phyloP scores from a whole-genome alignment of 2,329 filamentous ascomycete genomes.

The Xylaria sp. region DNA sequence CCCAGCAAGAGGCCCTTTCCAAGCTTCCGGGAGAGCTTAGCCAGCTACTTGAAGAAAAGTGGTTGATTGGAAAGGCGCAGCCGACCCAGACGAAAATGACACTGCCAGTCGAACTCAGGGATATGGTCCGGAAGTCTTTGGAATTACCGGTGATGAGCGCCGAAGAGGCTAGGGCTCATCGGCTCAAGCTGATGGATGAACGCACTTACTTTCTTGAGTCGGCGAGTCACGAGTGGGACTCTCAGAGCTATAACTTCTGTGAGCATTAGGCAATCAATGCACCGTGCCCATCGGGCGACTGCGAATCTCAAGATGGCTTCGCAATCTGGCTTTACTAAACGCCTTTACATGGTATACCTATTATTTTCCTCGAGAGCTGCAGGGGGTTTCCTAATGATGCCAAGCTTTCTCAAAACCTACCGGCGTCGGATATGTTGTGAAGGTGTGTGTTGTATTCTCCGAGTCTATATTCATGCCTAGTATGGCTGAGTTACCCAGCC shows the following conservation, averaged over 20 bases:
- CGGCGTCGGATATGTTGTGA: too few relatives aligned
- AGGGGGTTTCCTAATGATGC: too few relatives aligned
- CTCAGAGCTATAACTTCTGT: neutral
- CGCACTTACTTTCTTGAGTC: neutral
- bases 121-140: conserved; percentile 27
- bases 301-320: too few relatives aligned
- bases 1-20: conserved; percentile 10
- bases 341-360: too few relatives aligned
- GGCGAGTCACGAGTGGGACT: neutral
- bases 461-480: too few relatives aligned
- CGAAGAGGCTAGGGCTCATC: conserved; percentile 32
- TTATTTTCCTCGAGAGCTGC: too few relatives aligned
- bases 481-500: too few relatives aligned
- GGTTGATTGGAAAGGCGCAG: neutral
- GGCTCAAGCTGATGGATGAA: conserved; percentile 36
- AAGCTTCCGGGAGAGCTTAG: conserved; percentile 31
- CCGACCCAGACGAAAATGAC: neutral
- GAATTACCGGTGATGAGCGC: conserved; percentile 22
- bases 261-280: neutral
- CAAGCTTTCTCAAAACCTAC: too few relatives aligned
- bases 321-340: too few relatives aligned
- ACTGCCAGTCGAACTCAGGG: conserved; percentile 18
- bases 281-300: neutral
- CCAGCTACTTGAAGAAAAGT: conserved; percentile 24
- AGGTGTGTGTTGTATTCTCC: too few relatives aligned